Evolutionary conservation across 306 rosid genomes (phyloP).

Genomic region (Styphnolobium japonicum): DNA sequence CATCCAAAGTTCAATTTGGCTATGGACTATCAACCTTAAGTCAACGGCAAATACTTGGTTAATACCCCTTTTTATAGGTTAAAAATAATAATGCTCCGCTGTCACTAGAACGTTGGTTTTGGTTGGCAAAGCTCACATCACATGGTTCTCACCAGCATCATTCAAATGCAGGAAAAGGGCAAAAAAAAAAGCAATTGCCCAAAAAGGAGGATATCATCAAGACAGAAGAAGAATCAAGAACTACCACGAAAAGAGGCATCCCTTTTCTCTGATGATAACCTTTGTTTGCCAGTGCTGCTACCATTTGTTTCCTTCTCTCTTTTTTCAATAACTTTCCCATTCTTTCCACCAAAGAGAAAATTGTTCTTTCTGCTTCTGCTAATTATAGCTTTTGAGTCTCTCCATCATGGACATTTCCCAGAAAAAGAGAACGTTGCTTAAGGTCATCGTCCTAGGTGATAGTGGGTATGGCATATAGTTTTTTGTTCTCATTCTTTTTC

Average conservation of each 20-base stretch:
- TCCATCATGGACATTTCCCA: constrained; percentile 53
- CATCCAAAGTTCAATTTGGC: background rate
- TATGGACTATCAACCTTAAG: background rate
- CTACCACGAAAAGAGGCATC: constrained; percentile 17
- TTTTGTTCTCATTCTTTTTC: background rate
- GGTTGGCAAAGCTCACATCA: constrained; percentile 63
- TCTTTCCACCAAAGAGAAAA: background rate
- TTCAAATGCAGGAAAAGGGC: constrained; percentile 34
- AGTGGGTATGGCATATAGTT: constrained; percentile 62
- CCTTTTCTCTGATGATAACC: constrained; percentile 20
- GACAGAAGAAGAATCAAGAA: constrained; percentile 38
- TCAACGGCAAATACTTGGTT: constrained; percentile 16
- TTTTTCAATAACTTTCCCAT: background rate
- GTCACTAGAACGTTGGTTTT: constrained; percentile 55
- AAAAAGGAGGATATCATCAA: constrained; percentile 8
- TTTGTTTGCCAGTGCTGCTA: background rate
- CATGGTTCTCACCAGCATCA: constrained; percentile 42
- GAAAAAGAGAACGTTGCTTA: constrained; percentile 64
- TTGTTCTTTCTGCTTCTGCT: background rate
- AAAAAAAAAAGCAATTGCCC: background rate
- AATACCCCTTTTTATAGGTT: background rate
- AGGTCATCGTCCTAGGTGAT: constrained; percentile 91
- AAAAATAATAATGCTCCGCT: constrained; percentile 35
- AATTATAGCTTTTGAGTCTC: background rate
- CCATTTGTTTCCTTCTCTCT: background rate